Evolutionary conservation across 768 basidiomycete species (phyloP).

Genomic region (Asterophora parasitica): DNA sequence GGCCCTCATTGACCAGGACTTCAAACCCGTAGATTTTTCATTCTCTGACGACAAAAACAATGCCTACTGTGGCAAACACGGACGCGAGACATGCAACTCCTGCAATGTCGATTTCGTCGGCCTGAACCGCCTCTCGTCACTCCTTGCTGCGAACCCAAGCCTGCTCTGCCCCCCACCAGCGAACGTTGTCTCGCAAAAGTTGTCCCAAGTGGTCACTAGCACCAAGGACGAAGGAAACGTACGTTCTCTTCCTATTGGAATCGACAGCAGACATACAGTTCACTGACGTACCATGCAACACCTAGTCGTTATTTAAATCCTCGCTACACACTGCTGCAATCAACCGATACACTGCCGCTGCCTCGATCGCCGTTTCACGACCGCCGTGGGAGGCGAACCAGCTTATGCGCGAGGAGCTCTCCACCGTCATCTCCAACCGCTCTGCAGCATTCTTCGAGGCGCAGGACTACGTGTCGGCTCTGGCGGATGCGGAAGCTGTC

Average conservation of each 20-base stretch:
- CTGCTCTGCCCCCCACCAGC: conserved; percentile 79
- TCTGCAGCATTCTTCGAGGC: conserved; percentile 81
- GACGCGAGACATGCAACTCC: conserved; percentile 65
- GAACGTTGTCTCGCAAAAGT: conserved; percentile 67
- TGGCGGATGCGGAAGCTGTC: conserved; percentile 90
- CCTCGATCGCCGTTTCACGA: conserved; percentile 72
- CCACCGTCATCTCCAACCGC: conserved; percentile 86
- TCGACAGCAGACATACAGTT: no score
- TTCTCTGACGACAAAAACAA: conserved; percentile 49
- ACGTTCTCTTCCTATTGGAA: conserved; percentile 31
- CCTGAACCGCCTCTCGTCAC: conserved; percentile 72
- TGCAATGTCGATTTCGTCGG: conserved; percentile 71
- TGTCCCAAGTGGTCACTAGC: conserved; percentile 66
- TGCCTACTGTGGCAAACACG: conserved; percentile 64
- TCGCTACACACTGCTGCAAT: conserved; percentile 70
- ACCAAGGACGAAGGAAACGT: conserved; percentile 97
- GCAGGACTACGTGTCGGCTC: conserved; percentile 69
- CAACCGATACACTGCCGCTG: conserved; percentile 52
- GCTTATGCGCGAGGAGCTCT: conserved; percentile 84
- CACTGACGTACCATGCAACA: conserved; percentile 1
- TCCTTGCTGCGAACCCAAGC: conserved; percentile 64
- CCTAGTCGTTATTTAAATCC: conserved; percentile 72
- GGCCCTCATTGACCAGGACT: conserved; percentile 74
- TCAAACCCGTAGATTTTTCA: conserved; percentile 49
- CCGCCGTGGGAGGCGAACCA: conserved; percentile 87